phyloP scores from a whole-genome alignment of 2,329 filamentous ascomycete genomes.

The Metarhizium rileyi region DNA sequence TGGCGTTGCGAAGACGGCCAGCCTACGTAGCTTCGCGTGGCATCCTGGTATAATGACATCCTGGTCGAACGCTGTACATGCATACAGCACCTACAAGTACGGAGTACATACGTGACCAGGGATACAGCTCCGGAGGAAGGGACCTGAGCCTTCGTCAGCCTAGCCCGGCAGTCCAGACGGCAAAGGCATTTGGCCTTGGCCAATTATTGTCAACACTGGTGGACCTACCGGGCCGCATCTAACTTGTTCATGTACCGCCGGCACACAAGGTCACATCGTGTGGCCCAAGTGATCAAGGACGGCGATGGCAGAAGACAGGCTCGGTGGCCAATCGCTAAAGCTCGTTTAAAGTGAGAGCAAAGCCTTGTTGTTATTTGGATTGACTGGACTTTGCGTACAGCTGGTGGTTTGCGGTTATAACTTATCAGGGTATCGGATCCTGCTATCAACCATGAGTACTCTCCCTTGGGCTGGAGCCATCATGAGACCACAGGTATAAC shows the following conservation, averaged over 20 bases:
- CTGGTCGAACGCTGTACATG: neutral
- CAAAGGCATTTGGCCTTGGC: neutral
- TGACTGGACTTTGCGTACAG: neutral
- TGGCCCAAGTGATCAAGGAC: neutral
- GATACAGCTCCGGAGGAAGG: no score
- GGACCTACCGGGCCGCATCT: constrained; percentile 8
- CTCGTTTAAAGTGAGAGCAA: neutral
- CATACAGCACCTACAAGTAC: no score
- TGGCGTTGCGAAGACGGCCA: neutral
- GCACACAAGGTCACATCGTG: constrained; percentile 7
- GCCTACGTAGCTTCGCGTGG: constrained; percentile 1
- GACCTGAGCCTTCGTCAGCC: neutral
- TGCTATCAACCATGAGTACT: neutral
- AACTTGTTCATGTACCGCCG: constrained; percentile 4
- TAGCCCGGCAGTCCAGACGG: constrained; percentile 1
- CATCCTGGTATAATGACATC: neutral
- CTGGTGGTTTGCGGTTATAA: no score
- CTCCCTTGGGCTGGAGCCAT: no score
- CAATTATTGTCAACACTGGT: constrained; percentile 1
- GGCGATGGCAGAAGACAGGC: neutral
- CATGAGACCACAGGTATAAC: no score
- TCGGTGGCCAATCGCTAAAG: neutral
- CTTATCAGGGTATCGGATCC: no score
- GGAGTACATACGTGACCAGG: no score
- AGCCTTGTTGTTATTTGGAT: neutral